Percentiles rank a stretch among this genome's conserved stretches.
These are phyloP conservation scores for Myriosclerotinia curreyana DNA, from an alignment of 2,329 filamentous ascomycete genomes.

Conservation along the genomic window DNA sequence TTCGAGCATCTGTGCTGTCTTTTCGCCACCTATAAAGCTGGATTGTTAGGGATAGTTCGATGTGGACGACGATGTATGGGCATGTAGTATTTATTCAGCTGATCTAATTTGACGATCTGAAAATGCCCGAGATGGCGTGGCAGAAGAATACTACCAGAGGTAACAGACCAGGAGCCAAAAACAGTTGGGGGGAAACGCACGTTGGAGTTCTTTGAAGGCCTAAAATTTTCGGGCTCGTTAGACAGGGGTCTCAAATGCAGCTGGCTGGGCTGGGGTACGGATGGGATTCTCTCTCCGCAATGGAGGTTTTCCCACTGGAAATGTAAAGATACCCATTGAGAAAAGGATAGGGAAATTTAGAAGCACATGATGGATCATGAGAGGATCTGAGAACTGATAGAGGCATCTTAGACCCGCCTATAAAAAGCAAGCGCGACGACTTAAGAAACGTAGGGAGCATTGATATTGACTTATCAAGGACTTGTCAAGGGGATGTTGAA, in stretches of 20 bases:
- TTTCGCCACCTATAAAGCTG: constrained; percentile 46
- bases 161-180: background rate
- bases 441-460: background rate
- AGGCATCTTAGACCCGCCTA: background rate
- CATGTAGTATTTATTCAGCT: background rate
- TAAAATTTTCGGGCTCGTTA: constrained; percentile 16
- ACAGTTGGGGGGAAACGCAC: constrained; percentile 13
- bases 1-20: constrained; percentile 53
- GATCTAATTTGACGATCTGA: too few species aligned
- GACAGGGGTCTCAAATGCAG: constrained; percentile 13
- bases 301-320: background rate
- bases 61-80: background rate
- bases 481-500: background rate
- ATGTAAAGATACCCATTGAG: background rate
- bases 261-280: background rate
- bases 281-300: constrained; percentile 7
- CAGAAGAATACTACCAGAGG: background rate
- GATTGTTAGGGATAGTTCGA: constrained; percentile 3
- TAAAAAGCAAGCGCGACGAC: background rate
- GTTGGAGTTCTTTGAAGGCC: constrained; percentile 21
- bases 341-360: background rate
- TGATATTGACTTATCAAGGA: background rate
- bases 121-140: background rate
- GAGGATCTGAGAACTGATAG: constrained; percentile 2
- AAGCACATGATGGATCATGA: background rate